These are phyloP conservation scores for Chaetomiaceae sp. DNA, from an alignment of 2,329 filamentous ascomycete genomes.

Conservation along the genomic window DNA sequence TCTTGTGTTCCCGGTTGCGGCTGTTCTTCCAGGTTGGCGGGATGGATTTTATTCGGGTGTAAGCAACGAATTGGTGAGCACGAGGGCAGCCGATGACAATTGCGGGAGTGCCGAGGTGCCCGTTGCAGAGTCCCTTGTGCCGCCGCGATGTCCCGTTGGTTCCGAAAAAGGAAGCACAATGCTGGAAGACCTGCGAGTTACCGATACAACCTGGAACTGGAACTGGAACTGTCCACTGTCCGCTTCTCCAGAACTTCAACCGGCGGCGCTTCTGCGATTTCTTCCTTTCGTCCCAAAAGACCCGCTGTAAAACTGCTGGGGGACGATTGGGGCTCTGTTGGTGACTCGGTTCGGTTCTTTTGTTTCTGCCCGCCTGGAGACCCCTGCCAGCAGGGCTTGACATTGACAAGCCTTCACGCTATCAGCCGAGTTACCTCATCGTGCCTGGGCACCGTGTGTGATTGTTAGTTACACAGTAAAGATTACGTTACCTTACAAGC, in stretches of 20 bases:
- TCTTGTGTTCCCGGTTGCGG: too few relatives aligned
- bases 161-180: neutral
- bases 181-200: too few relatives aligned
- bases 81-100: neutral
- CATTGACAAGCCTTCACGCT: too few relatives aligned
- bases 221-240: too few relatives aligned
- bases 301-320: neutral
- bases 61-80: neutral
- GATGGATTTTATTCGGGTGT: too few relatives aligned
- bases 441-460: neutral
- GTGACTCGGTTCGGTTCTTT: too few relatives aligned
- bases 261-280: neutral
- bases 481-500: too few relatives aligned
- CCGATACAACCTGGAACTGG: too few relatives aligned
- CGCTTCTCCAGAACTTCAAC: neutral
- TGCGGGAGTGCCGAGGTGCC: neutral
- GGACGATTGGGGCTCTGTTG: neutral
- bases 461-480: neutral
- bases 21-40: too few relatives aligned
- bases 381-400: neutral
- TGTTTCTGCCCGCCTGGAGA: neutral
- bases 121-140: neutral
- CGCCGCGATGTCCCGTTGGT: neutral
- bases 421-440: slow-evolving; percentile 12
- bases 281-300: neutral